phyloP scores from a whole-genome alignment of 495 filamentous ascomycete genomes.

The Trichocladium antarcticum region DNA sequence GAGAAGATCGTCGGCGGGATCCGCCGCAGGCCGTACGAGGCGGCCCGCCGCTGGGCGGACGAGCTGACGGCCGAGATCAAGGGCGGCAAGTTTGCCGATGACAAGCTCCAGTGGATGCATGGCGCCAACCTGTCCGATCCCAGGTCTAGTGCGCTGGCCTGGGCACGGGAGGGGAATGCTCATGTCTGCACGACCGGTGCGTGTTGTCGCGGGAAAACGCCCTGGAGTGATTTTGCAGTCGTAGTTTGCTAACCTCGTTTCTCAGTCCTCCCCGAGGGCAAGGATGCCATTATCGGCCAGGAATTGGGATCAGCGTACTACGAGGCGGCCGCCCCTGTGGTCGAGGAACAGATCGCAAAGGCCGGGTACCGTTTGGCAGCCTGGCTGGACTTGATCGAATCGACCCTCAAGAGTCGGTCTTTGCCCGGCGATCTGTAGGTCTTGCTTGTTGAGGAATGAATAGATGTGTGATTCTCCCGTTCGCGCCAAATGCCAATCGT shows the following conservation, averaged over 20 bases:
- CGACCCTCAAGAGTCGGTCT: slow-evolving; percentile 12
- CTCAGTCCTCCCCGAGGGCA: slow-evolving; percentile 46
- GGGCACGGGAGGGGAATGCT: slow-evolving; percentile 51
- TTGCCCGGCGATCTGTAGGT: slow-evolving; percentile 11
- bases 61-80: slow-evolving; percentile 41
- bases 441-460: not conserved
- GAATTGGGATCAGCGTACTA: slow-evolving; percentile 56
- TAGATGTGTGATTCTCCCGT: no score
- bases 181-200: slow-evolving; percentile 46
- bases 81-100: slow-evolving; percentile 34
- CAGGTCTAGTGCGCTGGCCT: slow-evolving; percentile 41
- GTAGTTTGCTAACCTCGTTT: not conserved
- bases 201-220: no score
- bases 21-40: slow-evolving; percentile 29
- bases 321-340: slow-evolving; percentile 46
- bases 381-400: slow-evolving; percentile 48
- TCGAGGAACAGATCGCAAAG: slow-evolving; percentile 64
- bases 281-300: slow-evolving; percentile 40
- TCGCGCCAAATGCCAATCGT: not conserved
- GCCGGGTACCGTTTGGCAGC: slow-evolving; percentile 58
- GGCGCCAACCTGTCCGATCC: slow-evolving; percentile 42
- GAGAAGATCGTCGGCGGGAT: slow-evolving; percentile 46
- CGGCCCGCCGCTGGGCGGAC: slow-evolving; percentile 43
- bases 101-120: slow-evolving; percentile 36
- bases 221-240: not conserved